Evolutionary conservation across 2,329 filamentous ascomycete genomes (phyloP).

Genomic region (Lanzia echinophila): DNA sequence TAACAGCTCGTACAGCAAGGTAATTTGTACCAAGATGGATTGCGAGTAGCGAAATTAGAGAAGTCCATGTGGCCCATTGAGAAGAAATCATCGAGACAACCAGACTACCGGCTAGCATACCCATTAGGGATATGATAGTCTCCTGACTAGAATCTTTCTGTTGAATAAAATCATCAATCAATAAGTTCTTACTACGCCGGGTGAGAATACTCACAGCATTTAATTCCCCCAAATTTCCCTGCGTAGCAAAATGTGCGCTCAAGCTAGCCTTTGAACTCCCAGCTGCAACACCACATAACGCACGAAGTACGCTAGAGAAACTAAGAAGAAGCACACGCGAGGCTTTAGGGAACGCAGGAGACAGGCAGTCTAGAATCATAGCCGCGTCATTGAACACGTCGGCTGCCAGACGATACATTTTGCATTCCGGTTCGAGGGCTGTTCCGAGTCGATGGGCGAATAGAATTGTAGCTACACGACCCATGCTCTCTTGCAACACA

Average conservation of each 20-base stretch:
- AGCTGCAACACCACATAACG: slow-evolving; percentile 82
- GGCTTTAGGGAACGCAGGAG: slow-evolving; percentile 53
- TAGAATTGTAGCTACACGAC: slow-evolving; percentile 60
- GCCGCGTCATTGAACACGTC: slow-evolving; percentile 66
- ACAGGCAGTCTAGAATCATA: slow-evolving; percentile 64
- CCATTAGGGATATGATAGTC: slow-evolving; percentile 81
- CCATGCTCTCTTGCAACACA: slow-evolving; percentile 58
- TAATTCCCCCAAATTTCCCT: slow-evolving; percentile 83
- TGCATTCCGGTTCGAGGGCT: slow-evolving; percentile 64
- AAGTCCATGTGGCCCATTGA: slow-evolving; percentile 63
- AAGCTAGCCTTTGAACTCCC: slow-evolving; percentile 86
- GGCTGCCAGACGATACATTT: slow-evolving; percentile 62
- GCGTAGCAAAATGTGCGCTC: slow-evolving; percentile 83
- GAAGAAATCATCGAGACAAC: slow-evolving; percentile 72
- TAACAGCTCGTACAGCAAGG: slow-evolving; percentile 73
- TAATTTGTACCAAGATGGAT: slow-evolving; percentile 83
- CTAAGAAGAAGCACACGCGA: slow-evolving; percentile 52
- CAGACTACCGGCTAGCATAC: slow-evolving; percentile 77
- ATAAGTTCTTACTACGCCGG: not conserved
- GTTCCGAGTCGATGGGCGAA: slow-evolving; percentile 64
- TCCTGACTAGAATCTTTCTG: slow-evolving; percentile 87
- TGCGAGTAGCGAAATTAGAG: slow-evolving; percentile 64
- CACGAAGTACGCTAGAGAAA: slow-evolving; percentile 52
- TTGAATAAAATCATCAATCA: not conserved
- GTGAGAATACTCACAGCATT: slow-evolving; percentile 57